These are phyloP conservation scores for Coleophoma crateriformis DNA, from an alignment of 2,329 filamentous ascomycete species.

Conservation along the genomic window DNA sequence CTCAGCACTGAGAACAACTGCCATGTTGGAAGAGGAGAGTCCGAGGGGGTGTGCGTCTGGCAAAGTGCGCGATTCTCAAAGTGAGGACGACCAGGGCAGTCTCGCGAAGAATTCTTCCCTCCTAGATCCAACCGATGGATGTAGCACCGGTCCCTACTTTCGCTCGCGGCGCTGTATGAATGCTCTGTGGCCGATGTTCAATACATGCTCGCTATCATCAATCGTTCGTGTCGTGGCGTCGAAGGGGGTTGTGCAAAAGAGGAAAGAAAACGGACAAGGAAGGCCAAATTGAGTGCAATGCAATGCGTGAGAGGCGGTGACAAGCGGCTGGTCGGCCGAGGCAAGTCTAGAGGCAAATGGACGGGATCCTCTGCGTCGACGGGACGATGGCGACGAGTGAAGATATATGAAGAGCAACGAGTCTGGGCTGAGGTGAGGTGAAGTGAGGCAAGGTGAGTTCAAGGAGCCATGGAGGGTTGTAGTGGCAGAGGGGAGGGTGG, in stretches of 20 bases:
- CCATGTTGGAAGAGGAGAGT: conserved; percentile 17
- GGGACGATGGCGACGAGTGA: no score
- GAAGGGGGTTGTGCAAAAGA: background rate
- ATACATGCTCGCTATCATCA: background rate
- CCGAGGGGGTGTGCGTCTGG: background rate
- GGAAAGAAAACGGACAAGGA: background rate
- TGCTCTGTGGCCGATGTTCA: background rate
- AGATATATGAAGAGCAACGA: no score
- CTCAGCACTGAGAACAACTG: conserved; percentile 36
- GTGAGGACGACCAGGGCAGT: background rate
- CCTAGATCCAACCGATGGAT: background rate
- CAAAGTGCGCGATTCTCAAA: background rate
- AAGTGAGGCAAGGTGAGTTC: no score
- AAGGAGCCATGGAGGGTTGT: no score
- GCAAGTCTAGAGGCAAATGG: background rate
- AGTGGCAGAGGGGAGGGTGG: no score
- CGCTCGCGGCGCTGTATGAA: background rate
- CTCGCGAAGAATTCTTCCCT: background rate
- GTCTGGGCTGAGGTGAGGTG: no score
- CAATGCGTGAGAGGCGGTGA: background rate
- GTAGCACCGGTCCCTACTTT: background rate
- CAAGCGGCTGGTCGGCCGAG: background rate
- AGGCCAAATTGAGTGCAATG: background rate
- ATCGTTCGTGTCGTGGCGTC: background rate
- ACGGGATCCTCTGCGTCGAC: background rate